Evolutionary conservation across 331 rosid genomes (phyloP).

Genomic region (Phaseolus coccineus): DNA sequence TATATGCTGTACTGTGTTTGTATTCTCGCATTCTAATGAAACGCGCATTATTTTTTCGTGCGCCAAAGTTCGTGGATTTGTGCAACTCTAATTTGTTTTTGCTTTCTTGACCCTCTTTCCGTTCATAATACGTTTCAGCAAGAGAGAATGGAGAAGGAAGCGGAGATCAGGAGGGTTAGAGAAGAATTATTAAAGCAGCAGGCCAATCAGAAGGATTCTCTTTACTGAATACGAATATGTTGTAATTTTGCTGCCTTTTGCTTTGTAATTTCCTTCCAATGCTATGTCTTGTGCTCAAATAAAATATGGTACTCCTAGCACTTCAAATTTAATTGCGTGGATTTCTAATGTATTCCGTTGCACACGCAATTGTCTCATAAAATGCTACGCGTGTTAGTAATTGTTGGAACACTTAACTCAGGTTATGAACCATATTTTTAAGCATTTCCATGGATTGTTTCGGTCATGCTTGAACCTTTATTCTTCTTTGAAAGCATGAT

Average conservation of each 20-base stretch:
- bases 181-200: conserved; percentile 71
- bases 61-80: not conserved
- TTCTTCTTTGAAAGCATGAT: not conserved
- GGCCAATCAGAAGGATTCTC: conserved; percentile 59
- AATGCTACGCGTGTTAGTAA: not conserved
- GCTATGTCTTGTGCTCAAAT: conserved; percentile 34
- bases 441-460: not conserved
- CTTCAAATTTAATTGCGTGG: conserved; percentile 33
- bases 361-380: conserved; percentile 25
- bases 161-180: conserved; percentile 80
- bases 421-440: conserved; percentile 1
- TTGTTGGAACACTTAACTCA: conserved; percentile 15
- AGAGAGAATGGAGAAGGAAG: conserved; percentile 79
- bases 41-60: not conserved
- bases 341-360: conserved; percentile 25
- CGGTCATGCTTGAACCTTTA: conserved; percentile 10
- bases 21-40: not conserved
- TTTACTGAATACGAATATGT: conserved; percentile 48
- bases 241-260: conserved; percentile 25
- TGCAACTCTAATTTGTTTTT: not conserved
- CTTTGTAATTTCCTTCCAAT: conserved; percentile 31
- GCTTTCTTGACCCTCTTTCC: not conserved
- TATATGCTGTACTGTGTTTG: not conserved
- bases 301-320: conserved; percentile 25
- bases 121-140: conserved; percentile 48